Conservation (phyloP, 1,284 basidiomycete species). For the Boletus sp. region DNA sequence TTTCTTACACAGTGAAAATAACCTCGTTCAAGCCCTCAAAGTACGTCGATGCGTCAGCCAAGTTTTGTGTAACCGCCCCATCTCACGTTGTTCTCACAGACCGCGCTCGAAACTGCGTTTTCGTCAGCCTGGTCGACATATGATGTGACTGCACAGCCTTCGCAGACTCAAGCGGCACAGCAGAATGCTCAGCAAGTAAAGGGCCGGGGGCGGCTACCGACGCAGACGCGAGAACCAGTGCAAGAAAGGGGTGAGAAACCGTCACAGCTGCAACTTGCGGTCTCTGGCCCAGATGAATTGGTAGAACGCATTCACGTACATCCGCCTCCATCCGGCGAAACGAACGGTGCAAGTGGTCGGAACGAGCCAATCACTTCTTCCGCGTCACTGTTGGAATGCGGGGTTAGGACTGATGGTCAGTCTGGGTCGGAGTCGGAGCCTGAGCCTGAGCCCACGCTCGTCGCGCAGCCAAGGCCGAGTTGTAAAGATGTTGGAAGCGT, state of each 20-base stretch:
- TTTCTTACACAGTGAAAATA: conserved; percentile 85
- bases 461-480: conserved; percentile 12
- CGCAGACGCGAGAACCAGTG: background rate
- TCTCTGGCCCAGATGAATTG: background rate
- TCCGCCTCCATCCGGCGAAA: background rate
- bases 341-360: background rate
- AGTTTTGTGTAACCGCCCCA: no score
- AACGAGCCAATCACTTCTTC: conserved; percentile 3
- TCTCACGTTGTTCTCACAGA: conserved; percentile 6
- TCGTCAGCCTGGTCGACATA: conserved; percentile 69
- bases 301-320: background rate
- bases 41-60: conserved; percentile 37
- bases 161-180: conserved; percentile 9
- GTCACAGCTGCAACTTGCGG: background rate
- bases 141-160: conserved; percentile 38
- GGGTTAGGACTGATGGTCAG: background rate
- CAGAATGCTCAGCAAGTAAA: conserved; percentile 3
- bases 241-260: conserved; percentile 7
- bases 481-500: conserved; percentile 2
- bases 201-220: background rate
- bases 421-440: conserved; percentile 8
- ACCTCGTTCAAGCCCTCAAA: conserved; percentile 76
- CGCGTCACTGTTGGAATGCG: conserved; percentile 6
- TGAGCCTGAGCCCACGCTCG: conserved; percentile 27
- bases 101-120: conserved; percentile 59